Conservation (phyloP, 495 filamentous ascomycete genomes). For the Podospora australis region DNA sequence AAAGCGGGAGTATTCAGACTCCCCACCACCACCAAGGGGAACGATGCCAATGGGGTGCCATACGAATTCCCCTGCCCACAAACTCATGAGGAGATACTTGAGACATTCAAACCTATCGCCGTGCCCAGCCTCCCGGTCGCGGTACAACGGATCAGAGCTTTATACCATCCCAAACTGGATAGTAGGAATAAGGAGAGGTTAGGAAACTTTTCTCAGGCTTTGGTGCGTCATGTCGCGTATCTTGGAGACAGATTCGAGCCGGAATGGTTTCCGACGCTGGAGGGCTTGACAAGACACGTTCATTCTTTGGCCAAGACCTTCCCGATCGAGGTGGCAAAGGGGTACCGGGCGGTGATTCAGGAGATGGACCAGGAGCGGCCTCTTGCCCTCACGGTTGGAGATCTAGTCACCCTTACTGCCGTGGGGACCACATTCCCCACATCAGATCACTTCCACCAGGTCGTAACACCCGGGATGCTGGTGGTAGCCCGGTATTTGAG, state of each 20-base stretch:
- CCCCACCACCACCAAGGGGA: constrained; percentile 20
- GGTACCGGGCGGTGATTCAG: constrained; percentile 67
- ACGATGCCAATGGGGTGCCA: constrained; percentile 51
- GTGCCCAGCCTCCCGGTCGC: constrained; percentile 63
- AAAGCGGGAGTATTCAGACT: constrained; percentile 39
- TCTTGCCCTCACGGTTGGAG: constrained; percentile 58
- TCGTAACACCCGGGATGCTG: constrained; percentile 82
- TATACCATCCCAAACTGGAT: constrained; percentile 83
- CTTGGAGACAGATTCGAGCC: constrained; percentile 45
- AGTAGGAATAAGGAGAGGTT: constrained; percentile 80
- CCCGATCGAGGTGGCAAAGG: constrained; percentile 65
- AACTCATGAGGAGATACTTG: constrained; percentile 64
- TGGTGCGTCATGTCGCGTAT: constrained; percentile 73
- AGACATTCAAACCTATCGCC: constrained; percentile 52
- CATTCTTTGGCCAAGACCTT: constrained; percentile 75
- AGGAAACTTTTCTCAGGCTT: constrained; percentile 60
- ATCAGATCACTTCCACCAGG: constrained; percentile 91
- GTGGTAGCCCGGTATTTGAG: constrained; percentile 76
- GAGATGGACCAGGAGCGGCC: constrained; percentile 54
- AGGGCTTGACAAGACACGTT: constrained; percentile 36
- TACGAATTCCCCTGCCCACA: constrained; percentile 82
- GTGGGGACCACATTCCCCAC: constrained; percentile 84
- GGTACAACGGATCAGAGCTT: constrained; percentile 79
- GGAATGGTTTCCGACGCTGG: constrained; percentile 32
- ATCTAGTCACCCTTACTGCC: constrained; percentile 75